phyloP scores from a whole-genome alignment of 768 basidiomycete genomes.

The Termitomyces sp. region DNA sequence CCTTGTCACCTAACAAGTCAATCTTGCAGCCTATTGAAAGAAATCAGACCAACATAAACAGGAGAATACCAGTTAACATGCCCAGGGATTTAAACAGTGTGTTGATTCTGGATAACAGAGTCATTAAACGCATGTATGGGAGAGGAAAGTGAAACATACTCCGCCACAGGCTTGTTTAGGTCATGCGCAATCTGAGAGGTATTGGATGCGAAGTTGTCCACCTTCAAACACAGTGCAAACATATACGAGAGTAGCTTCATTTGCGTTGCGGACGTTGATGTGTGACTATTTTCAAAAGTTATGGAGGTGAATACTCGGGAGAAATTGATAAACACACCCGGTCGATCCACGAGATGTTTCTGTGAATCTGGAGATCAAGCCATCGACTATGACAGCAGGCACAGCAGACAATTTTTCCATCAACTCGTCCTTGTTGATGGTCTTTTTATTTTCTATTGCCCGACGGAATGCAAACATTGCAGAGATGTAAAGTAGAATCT shows the following conservation, averaged over 20 bases:
- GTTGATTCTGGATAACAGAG: slow-evolving; percentile 35
- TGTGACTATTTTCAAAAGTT: no score
- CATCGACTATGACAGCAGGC: slow-evolving; percentile 64
- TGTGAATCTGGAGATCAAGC: slow-evolving; percentile 73
- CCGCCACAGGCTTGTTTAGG: slow-evolving; percentile 53
- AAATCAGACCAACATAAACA: slow-evolving; percentile 3
- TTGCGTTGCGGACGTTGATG: slow-evolving; percentile 62
- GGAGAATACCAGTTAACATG: slow-evolving; percentile 19
- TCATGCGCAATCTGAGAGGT: slow-evolving; percentile 65
- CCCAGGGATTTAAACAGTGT: slow-evolving; percentile 74
- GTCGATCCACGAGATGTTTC: slow-evolving; percentile 65
- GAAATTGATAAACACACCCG: slow-evolving; percentile 35
- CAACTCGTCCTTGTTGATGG: slow-evolving; percentile 44
- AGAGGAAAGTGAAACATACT: slow-evolving; percentile 40
- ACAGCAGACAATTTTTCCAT: slow-evolving; percentile 52
- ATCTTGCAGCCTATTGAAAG: slow-evolving; percentile 62
- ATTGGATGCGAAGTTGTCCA: slow-evolving; percentile 77
- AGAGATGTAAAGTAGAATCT: slow-evolving; percentile 76
- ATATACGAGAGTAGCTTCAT: slow-evolving; percentile 72
- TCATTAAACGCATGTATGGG: background rate
- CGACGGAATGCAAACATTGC: slow-evolving; percentile 70
- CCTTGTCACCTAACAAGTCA: slow-evolving; percentile 45
- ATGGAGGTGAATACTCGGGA: no score
- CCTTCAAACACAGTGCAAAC: slow-evolving; percentile 72
- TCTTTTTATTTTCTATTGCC: slow-evolving; percentile 30